phyloP scores from a whole-genome alignment of 257 asterid species.

The Salvia rosmarinus region DNA sequence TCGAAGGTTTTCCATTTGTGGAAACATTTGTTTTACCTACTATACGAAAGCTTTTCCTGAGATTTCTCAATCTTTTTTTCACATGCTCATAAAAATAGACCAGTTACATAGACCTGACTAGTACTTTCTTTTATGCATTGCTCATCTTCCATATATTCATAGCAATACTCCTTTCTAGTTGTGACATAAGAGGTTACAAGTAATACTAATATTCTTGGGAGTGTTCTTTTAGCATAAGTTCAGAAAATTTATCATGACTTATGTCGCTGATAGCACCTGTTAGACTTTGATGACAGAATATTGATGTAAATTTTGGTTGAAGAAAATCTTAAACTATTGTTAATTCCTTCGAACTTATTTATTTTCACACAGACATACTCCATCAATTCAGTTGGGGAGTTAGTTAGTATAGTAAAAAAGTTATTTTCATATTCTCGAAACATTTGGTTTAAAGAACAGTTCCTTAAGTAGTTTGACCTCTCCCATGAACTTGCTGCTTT shows the following conservation, averaged over 20 bases:
- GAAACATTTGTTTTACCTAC: background rate
- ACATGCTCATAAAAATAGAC: background rate
- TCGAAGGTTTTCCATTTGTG: no score
- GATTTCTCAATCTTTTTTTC: background rate
- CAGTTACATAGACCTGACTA: background rate
- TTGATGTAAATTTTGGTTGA: background rate
- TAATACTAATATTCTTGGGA: background rate
- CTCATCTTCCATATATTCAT: background rate
- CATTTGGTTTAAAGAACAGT: background rate
- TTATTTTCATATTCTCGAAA: background rate
- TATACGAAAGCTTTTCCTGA: background rate
- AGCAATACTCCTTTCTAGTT: background rate
- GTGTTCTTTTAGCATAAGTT: background rate
- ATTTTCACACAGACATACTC: background rate
- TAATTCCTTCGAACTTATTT: background rate
- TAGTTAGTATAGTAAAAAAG: background rate
- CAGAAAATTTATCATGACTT: background rate
- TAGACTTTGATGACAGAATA: background rate
- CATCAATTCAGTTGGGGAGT: background rate
- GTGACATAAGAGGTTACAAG: background rate
- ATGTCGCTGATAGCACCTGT: background rate
- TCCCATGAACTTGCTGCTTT: no score
- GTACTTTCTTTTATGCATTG: background rate
- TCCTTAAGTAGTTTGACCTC: no score
- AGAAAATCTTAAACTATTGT: background rate